Evolutionary conservation across 306 rosid species (phyloP).

Genomic region (Erythrophleum fordii): DNA sequence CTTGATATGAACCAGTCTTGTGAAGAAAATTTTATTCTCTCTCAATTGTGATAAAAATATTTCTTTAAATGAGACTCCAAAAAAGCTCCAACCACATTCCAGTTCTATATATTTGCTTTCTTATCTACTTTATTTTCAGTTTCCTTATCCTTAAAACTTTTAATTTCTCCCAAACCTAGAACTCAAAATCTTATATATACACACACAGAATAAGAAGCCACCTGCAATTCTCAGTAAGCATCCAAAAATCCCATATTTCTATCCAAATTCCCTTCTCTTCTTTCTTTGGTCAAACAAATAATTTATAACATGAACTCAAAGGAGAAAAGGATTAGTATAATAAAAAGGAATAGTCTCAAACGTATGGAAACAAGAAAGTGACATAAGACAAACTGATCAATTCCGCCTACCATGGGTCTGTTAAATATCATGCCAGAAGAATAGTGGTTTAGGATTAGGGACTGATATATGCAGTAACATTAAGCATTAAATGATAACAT

Average conservation of each 20-base stretch:
- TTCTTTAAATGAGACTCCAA: slow-evolving; percentile 5
- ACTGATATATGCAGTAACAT: not conserved
- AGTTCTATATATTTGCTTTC: not conserved
- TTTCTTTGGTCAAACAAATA: not conserved
- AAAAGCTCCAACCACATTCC: not conserved
- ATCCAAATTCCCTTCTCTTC: not conserved
- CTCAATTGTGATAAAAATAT: not conserved
- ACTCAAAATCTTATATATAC: not conserved
- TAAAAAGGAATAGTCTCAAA: not conserved
- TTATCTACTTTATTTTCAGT: not conserved
- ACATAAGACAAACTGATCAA: not conserved
- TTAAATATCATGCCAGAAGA: not conserved
- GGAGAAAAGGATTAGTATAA: not conserved
- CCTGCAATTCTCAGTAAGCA: not conserved
- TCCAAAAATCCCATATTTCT: not conserved
- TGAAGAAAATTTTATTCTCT: not conserved
- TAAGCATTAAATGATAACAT: not conserved
- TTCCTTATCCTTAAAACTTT: not conserved
- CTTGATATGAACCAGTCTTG: not conserved
- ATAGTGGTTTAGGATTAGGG: not conserved
- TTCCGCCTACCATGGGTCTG: not conserved
- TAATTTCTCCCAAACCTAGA: not conserved
- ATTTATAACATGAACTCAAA: not conserved
- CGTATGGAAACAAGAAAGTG: not conserved
- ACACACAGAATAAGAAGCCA: not conserved